phyloP scores from a whole-genome alignment of 805 yeast genomes.

The Yamadazyma laniorum region DNA sequence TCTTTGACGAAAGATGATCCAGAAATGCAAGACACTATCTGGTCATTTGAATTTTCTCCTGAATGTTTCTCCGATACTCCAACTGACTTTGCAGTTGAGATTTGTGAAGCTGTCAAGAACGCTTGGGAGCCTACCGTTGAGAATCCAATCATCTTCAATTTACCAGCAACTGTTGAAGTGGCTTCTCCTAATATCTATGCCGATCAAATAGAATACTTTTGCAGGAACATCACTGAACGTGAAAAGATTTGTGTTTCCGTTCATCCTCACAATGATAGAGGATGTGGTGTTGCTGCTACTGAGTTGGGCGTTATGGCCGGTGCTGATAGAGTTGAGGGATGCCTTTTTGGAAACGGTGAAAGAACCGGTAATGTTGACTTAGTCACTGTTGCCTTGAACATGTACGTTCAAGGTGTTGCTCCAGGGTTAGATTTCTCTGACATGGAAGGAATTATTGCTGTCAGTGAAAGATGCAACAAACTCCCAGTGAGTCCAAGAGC shows the following conservation, averaged over 20 bases:
- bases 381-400: constrained; percentile 69
- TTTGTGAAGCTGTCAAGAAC: constrained; percentile 75
- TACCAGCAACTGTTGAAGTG: constrained; percentile 81
- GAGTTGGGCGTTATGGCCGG: constrained; percentile 79
- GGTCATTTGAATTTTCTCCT: constrained; percentile 77
- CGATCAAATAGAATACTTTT: constrained; percentile 76
- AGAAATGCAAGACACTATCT: constrained; percentile 54
- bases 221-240: constrained; percentile 64
- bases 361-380: constrained; percentile 82
- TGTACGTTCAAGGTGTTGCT: constrained; percentile 75
- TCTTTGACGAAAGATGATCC: constrained; percentile 78
- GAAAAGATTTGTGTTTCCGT: constrained; percentile 69
- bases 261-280: constrained; percentile 79
- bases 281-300: constrained; percentile 81
- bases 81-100: constrained; percentile 67
- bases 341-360: constrained; percentile 82
- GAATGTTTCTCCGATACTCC: constrained; percentile 78
- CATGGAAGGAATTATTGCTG: constrained; percentile 60
- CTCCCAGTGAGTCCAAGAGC: constrained; percentile 73
- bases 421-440: constrained; percentile 74
- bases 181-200: constrained; percentile 75
- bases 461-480: constrained; percentile 75
- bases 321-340: constrained; percentile 82
- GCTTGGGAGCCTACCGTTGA: constrained; percentile 81
- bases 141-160: constrained; percentile 71